These are phyloP conservation scores for Alternaria gaisen DNA, from an alignment of 2,329 filamentous ascomycete species.

Conservation along the genomic window DNA sequence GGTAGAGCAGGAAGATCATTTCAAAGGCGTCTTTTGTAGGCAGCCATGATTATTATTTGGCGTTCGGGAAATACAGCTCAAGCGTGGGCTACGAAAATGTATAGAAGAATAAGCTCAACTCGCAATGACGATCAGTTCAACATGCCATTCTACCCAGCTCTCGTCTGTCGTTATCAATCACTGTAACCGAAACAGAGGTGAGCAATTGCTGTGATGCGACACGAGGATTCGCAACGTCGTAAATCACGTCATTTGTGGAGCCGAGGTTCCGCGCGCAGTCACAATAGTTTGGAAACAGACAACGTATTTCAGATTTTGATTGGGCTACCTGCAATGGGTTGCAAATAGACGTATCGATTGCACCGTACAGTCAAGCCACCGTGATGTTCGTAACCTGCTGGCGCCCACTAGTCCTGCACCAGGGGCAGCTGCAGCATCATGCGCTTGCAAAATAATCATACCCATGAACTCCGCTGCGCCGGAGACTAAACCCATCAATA, in stretches of 20 bases:
- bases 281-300: background rate
- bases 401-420: conserved; percentile 1
- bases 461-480: conserved; percentile 23
- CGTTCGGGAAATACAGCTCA: conserved; percentile 1
- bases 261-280: conserved; percentile 8
- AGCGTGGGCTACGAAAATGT: conserved; percentile 4
- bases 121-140: conserved; percentile 1
- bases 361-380: conserved; percentile 4
- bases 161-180: background rate
- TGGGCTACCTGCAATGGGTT: conserved; percentile 6
- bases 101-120: conserved; percentile 6
- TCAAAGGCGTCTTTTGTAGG: background rate
- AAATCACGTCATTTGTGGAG: conserved; percentile 13
- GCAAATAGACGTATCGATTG: conserved; percentile 12
- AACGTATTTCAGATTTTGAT: conserved; percentile 11
- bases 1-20: conserved; percentile 61
- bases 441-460: conserved; percentile 12
- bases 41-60: background rate
- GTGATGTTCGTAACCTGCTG: conserved; percentile 10
- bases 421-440: conserved; percentile 8
- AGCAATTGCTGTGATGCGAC: background rate
- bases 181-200: background rate
- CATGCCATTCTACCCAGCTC: conserved; percentile 3
- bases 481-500: conserved; percentile 12
- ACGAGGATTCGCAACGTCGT: background rate